Percentiles rank a stretch among this genome's conserved stretches.
These are phyloP conservation scores for Xylona heveae DNA, from an alignment of 495 filamentous ascomycete genomes.

Conservation along the genomic window DNA sequence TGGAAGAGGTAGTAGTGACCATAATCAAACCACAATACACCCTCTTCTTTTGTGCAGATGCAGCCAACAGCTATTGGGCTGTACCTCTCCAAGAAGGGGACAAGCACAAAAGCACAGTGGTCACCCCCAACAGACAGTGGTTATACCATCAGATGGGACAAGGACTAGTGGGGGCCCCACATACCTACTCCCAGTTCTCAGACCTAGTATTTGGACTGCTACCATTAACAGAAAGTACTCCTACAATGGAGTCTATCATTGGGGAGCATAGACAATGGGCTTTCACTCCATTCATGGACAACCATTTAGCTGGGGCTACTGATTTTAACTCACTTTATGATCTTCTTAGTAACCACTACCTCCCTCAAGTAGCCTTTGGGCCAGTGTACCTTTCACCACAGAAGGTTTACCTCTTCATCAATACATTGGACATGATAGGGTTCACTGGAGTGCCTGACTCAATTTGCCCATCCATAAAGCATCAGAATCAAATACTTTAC, in stretches of 20 bases:
- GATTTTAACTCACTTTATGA: background rate
- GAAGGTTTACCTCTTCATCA: background rate
- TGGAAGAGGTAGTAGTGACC: constrained; percentile 5
- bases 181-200: constrained; percentile 4
- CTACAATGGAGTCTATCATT: background rate
- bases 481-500: background rate
- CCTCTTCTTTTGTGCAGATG: constrained; percentile 1
- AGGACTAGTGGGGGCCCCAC: constrained; percentile 1
- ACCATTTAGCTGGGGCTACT: constrained; percentile 1
- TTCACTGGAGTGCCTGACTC: background rate
- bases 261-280: too few species aligned
- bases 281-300: constrained; percentile 1
- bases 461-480: background rate
- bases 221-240: background rate
- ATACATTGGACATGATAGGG: background rate
- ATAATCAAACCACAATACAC: constrained; percentile 1
- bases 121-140: constrained; percentile 1
- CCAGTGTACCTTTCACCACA: background rate
- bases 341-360: background rate
- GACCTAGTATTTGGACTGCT: constrained; percentile 4
- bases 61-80: constrained; percentile 3
- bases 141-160: constrained; percentile 3
- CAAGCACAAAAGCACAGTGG: constrained; percentile 1
- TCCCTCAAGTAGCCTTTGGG: background rate
- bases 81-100: background rate